Base-by-base conservation (phyloP, 805 yeast species). In the Lipomyces oligophaga region DNA sequence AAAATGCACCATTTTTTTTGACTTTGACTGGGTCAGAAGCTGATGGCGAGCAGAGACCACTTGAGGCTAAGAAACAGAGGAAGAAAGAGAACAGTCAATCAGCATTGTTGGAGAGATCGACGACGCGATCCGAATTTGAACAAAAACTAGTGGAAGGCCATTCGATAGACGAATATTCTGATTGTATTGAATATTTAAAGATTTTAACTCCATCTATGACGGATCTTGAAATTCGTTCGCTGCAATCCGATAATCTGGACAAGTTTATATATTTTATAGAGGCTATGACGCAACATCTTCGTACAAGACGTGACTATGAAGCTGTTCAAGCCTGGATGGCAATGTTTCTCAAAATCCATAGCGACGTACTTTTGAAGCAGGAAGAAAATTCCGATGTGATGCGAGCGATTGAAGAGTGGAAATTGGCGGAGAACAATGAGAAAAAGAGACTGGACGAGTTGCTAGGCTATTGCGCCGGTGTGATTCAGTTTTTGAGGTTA, bases 181-280 rank as follows among this genome's bases (percentile, higher is more conserved):
- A 60, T 13, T 82, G 90, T 60, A 70, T 87, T 48, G 60, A 63
- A 1, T 76, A 70, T 58, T 63, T 93, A 26, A 69, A 79, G 7
- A 60, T 63, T 2, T 74, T 85, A 30, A 73, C 96, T 0, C 96
- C 97, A 3, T 73, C 96, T 1, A 67, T 76, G 2, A 74, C 87
- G 21, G 97, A 93, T 63, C 65, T 93, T 47, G 99, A 93, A 65
- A 79, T 93, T 47, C 79, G 94, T 59, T 83, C 96, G 2, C 65
- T 93, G 53, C 76, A 79, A 56, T 53, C 64, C 0, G 68, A 73
- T 40, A 79, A 81, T 18, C 76, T 77, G 44, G 61, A 66, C 8
- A 97, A 90, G 67, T 63, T 88, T 57, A 62, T 74, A 0, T 64
- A 70, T 52, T 87, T 90, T 55, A 70, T 88, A 11, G 66, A 71